Evolutionary conservation across 257 asterid genomes (phyloP).

Genomic region (Asclepias syriaca): DNA sequence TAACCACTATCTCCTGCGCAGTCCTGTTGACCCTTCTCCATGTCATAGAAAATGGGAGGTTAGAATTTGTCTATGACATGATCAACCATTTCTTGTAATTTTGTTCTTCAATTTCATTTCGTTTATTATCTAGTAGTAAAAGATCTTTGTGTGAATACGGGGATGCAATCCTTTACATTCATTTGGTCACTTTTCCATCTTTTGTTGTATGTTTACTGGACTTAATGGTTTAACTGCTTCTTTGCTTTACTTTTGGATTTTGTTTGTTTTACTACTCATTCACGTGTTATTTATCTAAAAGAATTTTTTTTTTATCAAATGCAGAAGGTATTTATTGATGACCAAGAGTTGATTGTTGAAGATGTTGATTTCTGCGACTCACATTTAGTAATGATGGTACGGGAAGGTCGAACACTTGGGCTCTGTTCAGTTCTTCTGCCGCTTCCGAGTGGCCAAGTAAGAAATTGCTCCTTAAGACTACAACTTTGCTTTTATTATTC

Average conservation of each 20-base stretch:
- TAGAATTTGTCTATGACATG: conserved; percentile 17
- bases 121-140: neutral
- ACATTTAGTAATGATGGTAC: conserved; percentile 53
- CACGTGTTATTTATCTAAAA: neutral
- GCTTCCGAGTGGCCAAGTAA: conserved; percentile 60
- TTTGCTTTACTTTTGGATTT: neutral
- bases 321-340: conserved; percentile 66
- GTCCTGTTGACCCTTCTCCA: conserved; percentile 41
- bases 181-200: neutral
- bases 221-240: neutral
- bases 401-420: conserved; percentile 45
- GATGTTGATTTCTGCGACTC: conserved; percentile 82
- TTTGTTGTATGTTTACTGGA: neutral
- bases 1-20: conserved; percentile 67
- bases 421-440: conserved; percentile 73
- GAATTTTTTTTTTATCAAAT: conserved; percentile 11
- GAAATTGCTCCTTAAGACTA: neutral
- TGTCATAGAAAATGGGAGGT: conserved; percentile 80
- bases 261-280: neutral
- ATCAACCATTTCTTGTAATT: neutral
- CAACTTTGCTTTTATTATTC: neutral
- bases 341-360: conserved; percentile 52
- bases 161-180: neutral
- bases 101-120: neutral
- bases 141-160: neutral